These are phyloP conservation scores for Aethionema arabicum DNA, from an alignment of 345 rosid species.

Conservation along the genomic window DNA sequence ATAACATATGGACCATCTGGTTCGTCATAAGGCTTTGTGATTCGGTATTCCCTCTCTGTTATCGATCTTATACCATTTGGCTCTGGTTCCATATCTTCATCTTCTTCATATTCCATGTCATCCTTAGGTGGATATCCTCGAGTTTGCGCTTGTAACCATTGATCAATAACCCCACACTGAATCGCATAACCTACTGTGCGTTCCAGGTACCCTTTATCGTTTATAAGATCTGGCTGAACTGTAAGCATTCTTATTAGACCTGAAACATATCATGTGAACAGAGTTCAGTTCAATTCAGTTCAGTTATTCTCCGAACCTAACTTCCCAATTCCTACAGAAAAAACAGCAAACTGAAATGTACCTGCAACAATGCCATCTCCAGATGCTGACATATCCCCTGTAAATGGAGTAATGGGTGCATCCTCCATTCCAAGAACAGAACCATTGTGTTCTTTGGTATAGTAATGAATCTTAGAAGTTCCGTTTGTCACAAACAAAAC, in stretches of 20 bases:
- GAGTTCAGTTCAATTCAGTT: slow-evolving; percentile 14
- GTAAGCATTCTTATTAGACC: slow-evolving; percentile 86
- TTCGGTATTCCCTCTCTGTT: slow-evolving; percentile 59
- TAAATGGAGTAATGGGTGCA: slow-evolving; percentile 73
- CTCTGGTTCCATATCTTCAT: slow-evolving; percentile 50
- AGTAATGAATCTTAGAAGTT: slow-evolving; percentile 86
- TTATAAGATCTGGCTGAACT: slow-evolving; percentile 60
- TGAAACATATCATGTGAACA: slow-evolving; percentile 32
- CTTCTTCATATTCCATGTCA: slow-evolving; percentile 45
- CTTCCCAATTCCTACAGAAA: not conserved
- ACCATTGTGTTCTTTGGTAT: slow-evolving; percentile 75
- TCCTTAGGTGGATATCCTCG: slow-evolving; percentile 77
- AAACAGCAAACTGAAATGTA: slow-evolving; percentile 25
- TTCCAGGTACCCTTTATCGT: slow-evolving; percentile 65
- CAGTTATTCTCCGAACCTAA: slow-evolving; percentile 1
- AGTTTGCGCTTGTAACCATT: slow-evolving; percentile 61
- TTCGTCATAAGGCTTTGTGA: slow-evolving; percentile 42
- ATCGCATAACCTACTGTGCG: slow-evolving; percentile 66
- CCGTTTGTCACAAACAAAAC: slow-evolving; percentile 87
- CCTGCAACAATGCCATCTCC: slow-evolving; percentile 97
- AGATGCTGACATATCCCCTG: slow-evolving; percentile 83
- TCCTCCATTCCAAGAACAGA: slow-evolving; percentile 79
- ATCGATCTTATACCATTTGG: slow-evolving; percentile 65
- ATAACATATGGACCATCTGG: slow-evolving; percentile 39
- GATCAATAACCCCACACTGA: slow-evolving; percentile 80